Conservation (phyloP, 2,329 filamentous ascomycete species). For the Aspergillus sp. region DNA sequence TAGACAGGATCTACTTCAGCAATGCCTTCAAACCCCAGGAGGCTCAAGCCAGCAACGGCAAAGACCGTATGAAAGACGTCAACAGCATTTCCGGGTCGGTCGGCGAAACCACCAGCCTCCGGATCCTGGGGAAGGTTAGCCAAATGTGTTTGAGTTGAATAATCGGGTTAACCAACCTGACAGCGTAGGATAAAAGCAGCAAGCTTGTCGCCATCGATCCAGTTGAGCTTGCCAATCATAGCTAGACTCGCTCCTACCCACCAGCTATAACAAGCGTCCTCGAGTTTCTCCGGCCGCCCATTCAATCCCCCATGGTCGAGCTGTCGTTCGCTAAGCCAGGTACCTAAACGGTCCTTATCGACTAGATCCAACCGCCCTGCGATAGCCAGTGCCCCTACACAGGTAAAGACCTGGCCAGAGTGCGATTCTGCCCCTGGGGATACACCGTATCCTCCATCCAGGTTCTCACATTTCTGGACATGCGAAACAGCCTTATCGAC, state of each 20-base stretch:
- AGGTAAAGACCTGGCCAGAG: constrained; percentile 93
- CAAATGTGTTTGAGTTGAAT: not conserved
- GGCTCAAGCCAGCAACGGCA: constrained; percentile 80
- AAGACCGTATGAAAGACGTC: constrained; percentile 97
- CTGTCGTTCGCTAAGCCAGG: constrained; percentile 93
- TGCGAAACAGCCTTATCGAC: constrained; percentile 77
- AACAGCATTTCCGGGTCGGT: constrained; percentile 89
- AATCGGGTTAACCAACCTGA: constrained; percentile 54
- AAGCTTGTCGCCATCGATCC: constrained; percentile 85
- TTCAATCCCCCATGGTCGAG: constrained; percentile 85
- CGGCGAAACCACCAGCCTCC: constrained; percentile 80
- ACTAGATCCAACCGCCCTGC: constrained; percentile 78
- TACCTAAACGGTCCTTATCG: constrained; percentile 75
- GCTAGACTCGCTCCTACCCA: constrained; percentile 92
- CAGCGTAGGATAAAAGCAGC: constrained; percentile 79
- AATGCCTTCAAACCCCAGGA: constrained; percentile 74
- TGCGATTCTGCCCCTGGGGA: constrained; percentile 91
- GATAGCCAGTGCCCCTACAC: constrained; percentile 82
- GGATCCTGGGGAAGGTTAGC: constrained; percentile 57
- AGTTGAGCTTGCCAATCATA: constrained; percentile 84
- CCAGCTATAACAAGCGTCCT: constrained; percentile 99
- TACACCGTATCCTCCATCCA: constrained; percentile 91
- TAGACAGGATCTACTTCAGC: constrained; percentile 85
- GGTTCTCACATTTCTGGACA: constrained; percentile 80
- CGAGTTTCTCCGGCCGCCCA: constrained; percentile 88